phyloP scores from a whole-genome alignment of 148 eudicot genomes.

The Euryodendron excelsum region DNA sequence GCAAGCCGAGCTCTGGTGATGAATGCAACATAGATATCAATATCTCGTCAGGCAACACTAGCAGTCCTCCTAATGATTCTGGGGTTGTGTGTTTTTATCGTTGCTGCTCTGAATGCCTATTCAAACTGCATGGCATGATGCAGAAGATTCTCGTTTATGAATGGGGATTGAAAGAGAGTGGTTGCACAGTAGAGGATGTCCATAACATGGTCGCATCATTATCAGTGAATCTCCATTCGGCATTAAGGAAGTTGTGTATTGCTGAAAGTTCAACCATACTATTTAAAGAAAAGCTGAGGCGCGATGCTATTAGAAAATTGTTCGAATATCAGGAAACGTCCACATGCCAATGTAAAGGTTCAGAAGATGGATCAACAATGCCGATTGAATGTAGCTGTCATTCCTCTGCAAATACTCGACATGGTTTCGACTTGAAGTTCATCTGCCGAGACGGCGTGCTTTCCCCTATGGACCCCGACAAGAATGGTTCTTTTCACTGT shows the following conservation, averaged over 20 bases:
- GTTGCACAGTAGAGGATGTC: slow-evolving; percentile 62
- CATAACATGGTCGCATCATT: slow-evolving; percentile 64
- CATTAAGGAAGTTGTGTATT: slow-evolving; percentile 41
- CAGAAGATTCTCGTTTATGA: slow-evolving; percentile 38
- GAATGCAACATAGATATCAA: slow-evolving; percentile 18
- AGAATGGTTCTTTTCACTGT: slow-evolving; percentile 65
- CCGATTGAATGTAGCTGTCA: slow-evolving; percentile 60
- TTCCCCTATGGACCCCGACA: slow-evolving; percentile 35
- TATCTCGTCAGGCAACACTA: slow-evolving; percentile 9
- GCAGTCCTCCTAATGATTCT: slow-evolving; percentile 24
- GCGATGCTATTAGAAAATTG: slow-evolving; percentile 14
- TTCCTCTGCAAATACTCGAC: slow-evolving; percentile 22
- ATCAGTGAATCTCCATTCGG: slow-evolving; percentile 54
- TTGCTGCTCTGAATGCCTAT: slow-evolving; percentile 64
- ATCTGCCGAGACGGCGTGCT: slow-evolving; percentile 65
- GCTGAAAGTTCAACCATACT: slow-evolving; percentile 18
- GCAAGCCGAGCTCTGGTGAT: slow-evolving; percentile 18
- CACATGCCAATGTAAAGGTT: slow-evolving; percentile 31
- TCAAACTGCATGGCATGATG: slow-evolving; percentile 43
- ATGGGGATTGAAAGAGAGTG: slow-evolving; percentile 37
- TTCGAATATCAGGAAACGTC: slow-evolving; percentile 22
- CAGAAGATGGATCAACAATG: slow-evolving; percentile 24
- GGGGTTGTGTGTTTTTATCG: slow-evolving; percentile 46
- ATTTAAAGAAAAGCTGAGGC: slow-evolving; percentile 10
- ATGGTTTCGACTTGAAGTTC: slow-evolving; percentile 33